Base-by-base conservation (phyloP, 2,329 filamentous ascomycete species). In the Pseudonectria foliicola region DNA sequence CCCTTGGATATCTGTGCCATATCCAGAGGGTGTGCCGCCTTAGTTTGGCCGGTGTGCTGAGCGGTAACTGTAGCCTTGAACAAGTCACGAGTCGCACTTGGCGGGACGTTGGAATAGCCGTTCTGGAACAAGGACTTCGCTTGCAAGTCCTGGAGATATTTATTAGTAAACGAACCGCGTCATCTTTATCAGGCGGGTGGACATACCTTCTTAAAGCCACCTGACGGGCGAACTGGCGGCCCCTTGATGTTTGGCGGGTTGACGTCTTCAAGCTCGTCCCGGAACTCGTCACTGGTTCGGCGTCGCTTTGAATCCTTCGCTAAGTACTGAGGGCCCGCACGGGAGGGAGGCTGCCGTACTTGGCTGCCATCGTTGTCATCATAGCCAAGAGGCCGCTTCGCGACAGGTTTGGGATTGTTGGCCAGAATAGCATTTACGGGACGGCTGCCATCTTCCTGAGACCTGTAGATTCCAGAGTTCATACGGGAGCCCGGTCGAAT, bases 1-100 rank as follows among this genome's bases (percentile, higher is more conserved):
- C 79, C 85, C 61, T 84, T 94, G 7, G 86, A 85, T 40, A 90
- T 80, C 54, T 90, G 85, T n/a, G 82, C 77, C 77, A 90, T 88
- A 48, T 92, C 86, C 53, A 88, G 67, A 2, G 84, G 83, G 50
- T 88, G 80, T 1, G 67, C 71, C 3, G 73, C 64, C 56, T 82
- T 80, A 33, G 66, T 61, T 25, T 83, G 75, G 45, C 73, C 70
- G 49, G 77, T 73, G 45, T 85, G 80, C 50, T 87, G 83, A 13
- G 71, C 68, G 11, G 76, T 79, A 32, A 82, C 71, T 0, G 76
- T 77, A 7, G 74, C 64, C 60, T 82, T 84, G 68, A 81, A 82
- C 37, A 84, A 60, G 49, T 76, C 67, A 54, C 71, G 62, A 49
- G 72, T 60, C 49, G 66, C 62, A 36, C 63, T 67, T 27, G 72